Evolutionary conservation across 1,139 yeast genomes (phyloP).

Genomic region (Yamadazyma aaseri): DNA sequence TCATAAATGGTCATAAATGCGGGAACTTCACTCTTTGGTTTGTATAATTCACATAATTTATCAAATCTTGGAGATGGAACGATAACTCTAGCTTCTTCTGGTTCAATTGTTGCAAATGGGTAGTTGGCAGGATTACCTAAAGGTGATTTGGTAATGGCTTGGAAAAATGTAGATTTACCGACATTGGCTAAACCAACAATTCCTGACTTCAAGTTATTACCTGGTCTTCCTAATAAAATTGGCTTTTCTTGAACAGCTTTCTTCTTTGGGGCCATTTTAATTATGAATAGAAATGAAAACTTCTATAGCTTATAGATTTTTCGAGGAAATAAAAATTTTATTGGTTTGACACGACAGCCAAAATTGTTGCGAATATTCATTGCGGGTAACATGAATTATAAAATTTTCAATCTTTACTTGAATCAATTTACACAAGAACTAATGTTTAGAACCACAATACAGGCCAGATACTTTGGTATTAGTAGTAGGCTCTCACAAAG

Average conservation of each 20-base stretch:
- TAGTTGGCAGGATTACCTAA: slow-evolving; percentile 98
- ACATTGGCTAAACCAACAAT: slow-evolving; percentile 96
- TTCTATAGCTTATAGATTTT: neutral
- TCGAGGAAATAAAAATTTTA: slow-evolving; percentile 10
- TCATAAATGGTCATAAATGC: slow-evolving; percentile 93
- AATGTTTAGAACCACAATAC: slow-evolving; percentile 6
- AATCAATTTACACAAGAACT: neutral
- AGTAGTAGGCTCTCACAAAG: slow-evolving; percentile 1
- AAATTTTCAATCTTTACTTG: slow-evolving; percentile 3
- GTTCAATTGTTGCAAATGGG: slow-evolving; percentile 98
- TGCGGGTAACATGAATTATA: slow-evolving; percentile 10
- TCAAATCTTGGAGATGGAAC: slow-evolving; percentile 94
- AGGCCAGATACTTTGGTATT: slow-evolving; percentile 6
- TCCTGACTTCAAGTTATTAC: slow-evolving; percentile 94
- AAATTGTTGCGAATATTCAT: neutral
- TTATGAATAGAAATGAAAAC: neutral
- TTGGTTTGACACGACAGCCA: slow-evolving; percentile 9
- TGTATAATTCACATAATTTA: slow-evolving; percentile 65
- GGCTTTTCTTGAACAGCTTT: slow-evolving; percentile 81
- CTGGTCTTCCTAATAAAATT: slow-evolving; percentile 94
- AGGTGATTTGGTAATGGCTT: slow-evolving; percentile 85
- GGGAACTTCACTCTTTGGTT: slow-evolving; percentile 86
- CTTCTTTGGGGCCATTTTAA: slow-evolving; percentile 89
- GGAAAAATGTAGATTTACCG: slow-evolving; percentile 91
- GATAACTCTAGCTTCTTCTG: slow-evolving; percentile 96